Conservation (phyloP, 805 yeast genomes). For the Hanseniaspora clermontiae region DNA sequence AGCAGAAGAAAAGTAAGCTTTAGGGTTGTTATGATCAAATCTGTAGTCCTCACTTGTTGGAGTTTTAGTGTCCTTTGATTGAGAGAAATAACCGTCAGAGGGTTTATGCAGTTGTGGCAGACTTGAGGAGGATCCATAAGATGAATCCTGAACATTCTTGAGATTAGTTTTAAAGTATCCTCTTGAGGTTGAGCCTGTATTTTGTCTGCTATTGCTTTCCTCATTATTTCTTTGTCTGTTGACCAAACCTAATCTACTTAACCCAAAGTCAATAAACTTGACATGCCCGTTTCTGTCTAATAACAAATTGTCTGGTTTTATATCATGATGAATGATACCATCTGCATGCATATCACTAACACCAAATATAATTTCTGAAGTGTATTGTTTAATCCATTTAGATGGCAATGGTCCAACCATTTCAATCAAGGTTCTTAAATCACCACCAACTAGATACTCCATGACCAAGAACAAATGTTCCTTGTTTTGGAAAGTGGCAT, state of each 20-base stretch:
- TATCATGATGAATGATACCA: conserved; percentile 87
- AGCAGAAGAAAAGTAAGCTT: not conserved
- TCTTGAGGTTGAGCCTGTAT: not conserved
- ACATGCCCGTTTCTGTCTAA: conserved; percentile 81
- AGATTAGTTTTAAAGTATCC: not conserved
- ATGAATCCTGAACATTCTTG: not conserved
- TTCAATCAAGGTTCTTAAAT: conserved; percentile 73
- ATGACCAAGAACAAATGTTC: conserved; percentile 83
- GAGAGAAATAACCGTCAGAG: not conserved
- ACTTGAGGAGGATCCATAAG: conserved; percentile 7
- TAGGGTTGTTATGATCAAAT: not conserved
- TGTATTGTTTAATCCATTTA: conserved; percentile 72
- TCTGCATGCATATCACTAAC: conserved; percentile 77
- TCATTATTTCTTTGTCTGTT: conserved; percentile 49
- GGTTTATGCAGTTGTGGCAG: not conserved
- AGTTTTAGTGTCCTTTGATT: not conserved
- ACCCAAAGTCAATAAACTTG: conserved; percentile 89
- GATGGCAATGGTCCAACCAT: conserved; percentile 73
- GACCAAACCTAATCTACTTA: conserved; percentile 77
- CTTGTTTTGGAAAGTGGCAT: conserved; percentile 75
- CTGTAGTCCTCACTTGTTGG: not conserved
- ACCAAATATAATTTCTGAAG: conserved; percentile 83
- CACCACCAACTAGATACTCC: conserved; percentile 96
- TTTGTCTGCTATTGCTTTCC: conserved; percentile 5
- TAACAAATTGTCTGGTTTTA: conserved; percentile 86